Evolutionary conservation across 2,329 filamentous ascomycete genomes (phyloP), one percentile per base, ranked within the genome.

Genomic region (Cercospora sp.): DNA sequence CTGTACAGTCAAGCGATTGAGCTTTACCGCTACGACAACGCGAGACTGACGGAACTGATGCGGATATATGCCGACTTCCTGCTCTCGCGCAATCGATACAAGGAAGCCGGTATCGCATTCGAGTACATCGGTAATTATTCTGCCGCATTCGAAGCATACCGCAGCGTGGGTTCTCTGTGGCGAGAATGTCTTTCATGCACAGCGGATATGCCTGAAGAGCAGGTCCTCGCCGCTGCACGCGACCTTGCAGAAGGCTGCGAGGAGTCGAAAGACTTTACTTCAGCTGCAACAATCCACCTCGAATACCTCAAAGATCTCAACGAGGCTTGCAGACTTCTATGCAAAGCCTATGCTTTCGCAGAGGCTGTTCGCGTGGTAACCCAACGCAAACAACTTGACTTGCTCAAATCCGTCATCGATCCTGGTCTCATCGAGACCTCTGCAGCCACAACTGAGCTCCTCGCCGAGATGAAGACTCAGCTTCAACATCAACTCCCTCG

Each of bases 401-500:
- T 96, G 5, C 85, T 98, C 37, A 81, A 82, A 30, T 81, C 85
- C 0, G 86, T 91, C 64, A 85, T 99, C 13, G 94, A 99, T 77
- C 80, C 86, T 0, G 92, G 91, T 1, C 88, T 99, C 5, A 87
- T 89, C 3, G 94, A 98, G 67, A 89, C 91, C 1, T 89, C 95
- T 66, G 90, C 91, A 24, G 88, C 87, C 63, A 94, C 90, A 75
- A 97, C 93, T 0, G 95, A 98, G 78, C 89, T 98, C 68, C 87
- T 99, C 10, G 93, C 95, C 1, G 95, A 99, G 79, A 98, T 94
- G 86, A 93, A 92, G 78, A 85, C 85, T 0, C 95, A 99, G 79
- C 85, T 98, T 3, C 84, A 85, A 58, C 91, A 93, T 0, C 95
- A 99, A 77, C 88, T 97, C 0, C 93, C 94, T 0, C 90, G 95